Percentiles rank a stretch among this genome's conserved stretches.
Conservation (phyloP, 768 basidiomycete genomes). For the Hygrophorus russula region DNA sequence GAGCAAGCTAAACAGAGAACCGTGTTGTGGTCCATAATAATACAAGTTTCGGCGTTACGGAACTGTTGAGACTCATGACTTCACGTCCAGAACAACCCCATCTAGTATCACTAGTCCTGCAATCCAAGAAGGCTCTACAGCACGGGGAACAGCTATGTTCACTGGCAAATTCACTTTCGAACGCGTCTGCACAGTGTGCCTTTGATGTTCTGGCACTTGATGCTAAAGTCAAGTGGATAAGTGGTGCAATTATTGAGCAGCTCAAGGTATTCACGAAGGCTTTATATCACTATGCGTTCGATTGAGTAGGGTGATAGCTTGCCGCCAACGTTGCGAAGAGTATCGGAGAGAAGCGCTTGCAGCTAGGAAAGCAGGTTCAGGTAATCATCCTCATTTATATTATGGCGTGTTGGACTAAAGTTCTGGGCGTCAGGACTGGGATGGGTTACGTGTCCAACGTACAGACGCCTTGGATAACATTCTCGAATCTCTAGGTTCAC, state of each 20-base stretch:
- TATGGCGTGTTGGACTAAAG: neutral
- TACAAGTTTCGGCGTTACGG: neutral
- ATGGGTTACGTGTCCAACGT: constrained; percentile 45
- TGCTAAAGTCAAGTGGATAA: constrained; percentile 72
- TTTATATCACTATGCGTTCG: neutral
- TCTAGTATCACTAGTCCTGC: constrained; percentile 64
- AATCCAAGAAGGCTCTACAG: constrained; percentile 76
- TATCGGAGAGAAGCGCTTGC: constrained; percentile 59
- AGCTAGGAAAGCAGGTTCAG: constrained; percentile 49
- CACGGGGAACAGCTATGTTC: constrained; percentile 69
- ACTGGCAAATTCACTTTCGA: constrained; percentile 51
- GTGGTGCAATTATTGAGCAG: constrained; percentile 64
- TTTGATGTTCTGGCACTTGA: constrained; percentile 69
- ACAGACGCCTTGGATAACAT: constrained; percentile 54
- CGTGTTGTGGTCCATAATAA: constrained; percentile 12
- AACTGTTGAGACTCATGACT: constrained; percentile 4
- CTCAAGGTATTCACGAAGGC: constrained; percentile 38
- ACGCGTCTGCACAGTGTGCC: constrained; percentile 51
- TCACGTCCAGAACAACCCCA: constrained; percentile 38
- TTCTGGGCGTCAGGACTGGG: constrained; percentile 50
- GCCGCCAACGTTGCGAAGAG: constrained; percentile 64
- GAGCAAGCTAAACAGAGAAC: constrained; percentile 52
- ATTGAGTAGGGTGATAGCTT: constrained; percentile 29
- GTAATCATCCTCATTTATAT: constrained; percentile 19
- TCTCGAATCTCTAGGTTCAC: constrained; percentile 61